These are phyloP conservation scores for Saprolegnia diclina DNA, from an alignment of 352 stramenopile genomes.

Conservation along the genomic window DNA sequence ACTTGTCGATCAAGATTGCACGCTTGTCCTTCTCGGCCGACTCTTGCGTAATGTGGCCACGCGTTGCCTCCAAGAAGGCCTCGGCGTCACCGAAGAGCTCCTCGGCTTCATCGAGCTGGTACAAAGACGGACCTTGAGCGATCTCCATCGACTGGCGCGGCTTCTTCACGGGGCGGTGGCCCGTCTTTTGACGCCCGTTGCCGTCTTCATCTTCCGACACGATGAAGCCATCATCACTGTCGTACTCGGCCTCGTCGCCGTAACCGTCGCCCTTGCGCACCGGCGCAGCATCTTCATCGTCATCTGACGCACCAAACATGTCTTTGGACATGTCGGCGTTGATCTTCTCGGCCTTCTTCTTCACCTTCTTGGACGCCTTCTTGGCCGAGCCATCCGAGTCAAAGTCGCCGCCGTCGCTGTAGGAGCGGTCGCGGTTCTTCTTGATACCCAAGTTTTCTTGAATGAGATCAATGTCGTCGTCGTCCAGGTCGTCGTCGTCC, in stretches of 20 bases:
- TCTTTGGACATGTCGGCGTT: conserved; percentile 80
- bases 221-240: conserved; percentile 88
- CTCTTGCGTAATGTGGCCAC: conserved; percentile 35
- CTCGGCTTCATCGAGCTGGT: conserved; percentile 86
- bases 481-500: conserved; percentile 78
- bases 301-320: conserved; percentile 86
- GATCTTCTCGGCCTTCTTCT: conserved; percentile 69
- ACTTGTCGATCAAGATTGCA: conserved; percentile 79
- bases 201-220: conserved; percentile 87
- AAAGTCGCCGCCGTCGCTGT: conserved; percentile 58
- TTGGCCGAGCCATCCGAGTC: conserved; percentile 55
- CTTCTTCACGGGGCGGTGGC: conserved; percentile 32
- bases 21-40: conserved; percentile 65
- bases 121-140: conserved; percentile 84
- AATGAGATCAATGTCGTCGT: conserved; percentile 84
- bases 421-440: conserved; percentile 54
- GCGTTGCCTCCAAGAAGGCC: conserved; percentile 77
- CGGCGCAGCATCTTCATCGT: conserved; percentile 60
- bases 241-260: conserved; percentile 81
- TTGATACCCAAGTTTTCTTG: conserved; percentile 87
- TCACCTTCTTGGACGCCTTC: conserved; percentile 45
- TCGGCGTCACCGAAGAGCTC: conserved; percentile 88
- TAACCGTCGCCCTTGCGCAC: conserved; percentile 41
- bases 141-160: conserved; percentile 59
- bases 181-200: conserved; percentile 44